phyloP scores from a whole-genome alignment of 495 filamentous ascomycete genomes.

The Trichoderma virens region DNA sequence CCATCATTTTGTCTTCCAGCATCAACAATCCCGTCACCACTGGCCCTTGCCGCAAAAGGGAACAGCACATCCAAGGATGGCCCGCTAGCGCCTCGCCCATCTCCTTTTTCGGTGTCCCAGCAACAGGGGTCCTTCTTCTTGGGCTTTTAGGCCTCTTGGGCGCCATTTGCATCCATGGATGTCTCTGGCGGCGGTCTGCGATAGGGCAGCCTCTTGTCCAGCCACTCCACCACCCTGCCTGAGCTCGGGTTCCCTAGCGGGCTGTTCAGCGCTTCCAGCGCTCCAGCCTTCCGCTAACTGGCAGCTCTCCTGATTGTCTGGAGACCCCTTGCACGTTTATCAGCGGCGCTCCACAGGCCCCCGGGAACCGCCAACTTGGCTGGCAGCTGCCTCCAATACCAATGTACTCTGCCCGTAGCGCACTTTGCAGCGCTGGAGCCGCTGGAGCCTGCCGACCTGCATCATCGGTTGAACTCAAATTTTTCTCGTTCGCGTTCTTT shows the following conservation, averaged over 20 bases:
- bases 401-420: background rate
- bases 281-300: background rate
- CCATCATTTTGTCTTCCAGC: background rate
- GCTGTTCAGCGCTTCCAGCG: background rate
- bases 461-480: background rate
- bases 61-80: background rate
- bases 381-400: background rate
- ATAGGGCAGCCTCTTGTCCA: background rate
- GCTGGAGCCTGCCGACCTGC: background rate
- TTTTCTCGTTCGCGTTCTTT: background rate
- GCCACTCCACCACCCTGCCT: background rate
- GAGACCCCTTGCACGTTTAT: background rate
- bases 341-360: background rate
- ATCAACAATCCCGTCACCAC: background rate
- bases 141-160: background rate
- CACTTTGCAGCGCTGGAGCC: background rate
- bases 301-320: slow-evolving; percentile 1
- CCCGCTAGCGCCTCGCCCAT: slow-evolving; percentile 1
- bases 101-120: slow-evolving; percentile 1
- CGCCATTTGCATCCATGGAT: background rate
- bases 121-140: background rate
- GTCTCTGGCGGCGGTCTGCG: background rate
- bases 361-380: background rate
- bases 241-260: background rate
- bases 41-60: background rate